A percentile compares a stretch with the other conserved stretches of the same genome.
These are phyloP conservation scores for Russula foetens DNA, from an alignment of 768 basidiomycete genomes.

Conservation along the genomic window DNA sequence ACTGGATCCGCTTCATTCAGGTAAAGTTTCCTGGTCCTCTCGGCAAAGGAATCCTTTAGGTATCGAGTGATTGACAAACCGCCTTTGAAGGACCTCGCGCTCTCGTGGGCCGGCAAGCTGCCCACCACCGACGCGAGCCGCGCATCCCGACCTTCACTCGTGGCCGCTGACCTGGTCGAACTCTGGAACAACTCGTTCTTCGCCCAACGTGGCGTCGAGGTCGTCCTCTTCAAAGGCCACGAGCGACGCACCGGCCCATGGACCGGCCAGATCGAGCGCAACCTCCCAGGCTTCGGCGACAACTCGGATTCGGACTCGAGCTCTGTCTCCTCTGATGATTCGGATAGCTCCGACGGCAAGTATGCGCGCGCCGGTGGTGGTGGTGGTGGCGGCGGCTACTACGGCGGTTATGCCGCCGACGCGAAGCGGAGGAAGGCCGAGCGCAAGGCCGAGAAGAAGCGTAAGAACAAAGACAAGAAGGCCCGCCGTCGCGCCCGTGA, in stretches of 20 bases:
- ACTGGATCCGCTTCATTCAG: constrained; percentile 76
- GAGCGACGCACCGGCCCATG: constrained; percentile 65
- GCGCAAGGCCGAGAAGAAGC: constrained; percentile 51
- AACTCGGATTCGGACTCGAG: constrained; percentile 34
- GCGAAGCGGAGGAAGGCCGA: constrained; percentile 44
- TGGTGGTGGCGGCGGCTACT: constrained; percentile 22
- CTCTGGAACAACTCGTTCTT: constrained; percentile 79
- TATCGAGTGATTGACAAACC: background rate
- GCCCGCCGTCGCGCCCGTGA: constrained; percentile 49
- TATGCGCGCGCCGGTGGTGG: constrained; percentile 32
- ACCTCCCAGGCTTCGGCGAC: constrained; percentile 41
- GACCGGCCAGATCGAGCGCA: constrained; percentile 46
- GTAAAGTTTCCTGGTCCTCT: constrained; percentile 29
- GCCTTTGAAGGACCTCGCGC: constrained; percentile 50
- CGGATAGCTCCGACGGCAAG: constrained; percentile 31
- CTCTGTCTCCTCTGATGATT: constrained; percentile 29
- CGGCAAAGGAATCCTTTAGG: background rate
- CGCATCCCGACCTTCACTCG: constrained; percentile 46
- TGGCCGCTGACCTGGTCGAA: constrained; percentile 66
- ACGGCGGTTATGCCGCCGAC: constrained; percentile 33
- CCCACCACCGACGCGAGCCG: constrained; percentile 47
- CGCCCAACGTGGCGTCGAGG: constrained; percentile 63
- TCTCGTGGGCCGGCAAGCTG: constrained; percentile 71
- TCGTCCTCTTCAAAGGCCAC: constrained; percentile 72
- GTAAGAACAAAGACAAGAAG: constrained; percentile 57